Percentiles rank a stretch among this genome's conserved stretches.
Evolutionary conservation across 129 eudicot genomes (phyloP).

Genomic region (Chrysanthemum makinoi): DNA sequence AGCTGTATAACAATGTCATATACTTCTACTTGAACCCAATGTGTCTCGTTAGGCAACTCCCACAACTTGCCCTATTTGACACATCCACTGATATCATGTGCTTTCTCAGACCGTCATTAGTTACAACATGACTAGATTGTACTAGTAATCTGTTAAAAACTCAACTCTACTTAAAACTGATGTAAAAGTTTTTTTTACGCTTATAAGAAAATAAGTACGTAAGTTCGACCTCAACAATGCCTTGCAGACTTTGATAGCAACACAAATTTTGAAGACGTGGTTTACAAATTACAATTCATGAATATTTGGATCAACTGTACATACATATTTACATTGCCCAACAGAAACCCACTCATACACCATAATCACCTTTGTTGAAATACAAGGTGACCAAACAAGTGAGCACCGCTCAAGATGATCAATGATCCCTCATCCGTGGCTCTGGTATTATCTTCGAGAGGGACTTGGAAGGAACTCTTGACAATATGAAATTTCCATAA

Average conservation of each 20-base stretch:
- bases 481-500: conserved; percentile 61
- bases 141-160: too few species aligned
- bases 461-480: conserved; percentile 43
- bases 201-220: too few species aligned
- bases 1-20: too few species aligned
- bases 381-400: conserved; percentile 2
- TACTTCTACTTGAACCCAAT: too few species aligned
- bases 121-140: too few species aligned
- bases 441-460: conserved; percentile 30
- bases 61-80: too few species aligned
- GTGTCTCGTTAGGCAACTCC: too few species aligned
- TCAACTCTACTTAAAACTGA: too few species aligned
- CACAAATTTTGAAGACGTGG: conserved; percentile 11
- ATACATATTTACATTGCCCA: conserved; percentile 27
- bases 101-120: too few species aligned
- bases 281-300: neutral
- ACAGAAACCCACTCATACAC: neutral
- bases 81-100: too few species aligned
- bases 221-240: neutral
- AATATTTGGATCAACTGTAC: conserved; percentile 12
- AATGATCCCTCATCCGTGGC: conserved; percentile 19
- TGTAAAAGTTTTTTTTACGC: too few species aligned
- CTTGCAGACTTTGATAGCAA: conserved; percentile 5
- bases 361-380: neutral
- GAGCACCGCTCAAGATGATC: neutral